Evolutionary conservation across 768 basidiomycete genomes (phyloP), one percentile per base, ranked within the genome.

Genomic region (Mycena chlorophos): DNA sequence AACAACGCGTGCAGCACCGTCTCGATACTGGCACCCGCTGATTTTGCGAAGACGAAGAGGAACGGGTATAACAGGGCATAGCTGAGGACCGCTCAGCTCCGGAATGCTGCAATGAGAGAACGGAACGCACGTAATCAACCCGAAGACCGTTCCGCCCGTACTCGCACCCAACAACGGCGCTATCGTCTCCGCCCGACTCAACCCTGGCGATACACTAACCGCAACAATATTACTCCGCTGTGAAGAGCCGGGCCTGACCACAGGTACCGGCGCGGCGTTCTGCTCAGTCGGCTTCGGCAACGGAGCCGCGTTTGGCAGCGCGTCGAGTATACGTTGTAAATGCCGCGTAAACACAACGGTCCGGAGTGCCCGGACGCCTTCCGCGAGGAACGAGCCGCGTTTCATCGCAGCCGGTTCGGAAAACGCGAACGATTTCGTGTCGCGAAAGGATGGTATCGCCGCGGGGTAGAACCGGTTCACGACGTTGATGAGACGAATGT

Each of bases 401-500:
- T 52, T n/a, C 34, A 28, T 37, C 26, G 62, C 30, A 46, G 58
- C 60, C 62, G 73, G 40, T 14, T 59, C 37, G 54, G 72, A 52
- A 66, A 59, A 2, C 66, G 12, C 31, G 72, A 61, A 56, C 4
- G 19, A 2, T 2, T 3, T 29, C 5, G 40, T 39, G n/a, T 3
- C 5, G 14, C 30, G 19, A 2, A 56, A 38, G 16, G 19, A 12
- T n/a, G 48, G 52, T 31, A 31, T 62, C 0, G 91, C 88, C 1
- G 94, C 91, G 2, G 92, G 86, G 63, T 96, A 97, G 62, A 92
- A 91, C 2, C 93, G 93, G 55, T 94, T 93, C 66, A 95, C 81
- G 37, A 94, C 77, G 53, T 86, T 86, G 66, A 98, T 75, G 60
- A 97, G 82, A n/a, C 94, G 87, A 38, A 97, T 91, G 60, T 94